Evolutionary conservation across 1,284 basidiomycete genomes (phyloP), one percentile per base, ranked within the genome.

Genomic region (Cutaneotrichosporon cutaneum): DNA sequence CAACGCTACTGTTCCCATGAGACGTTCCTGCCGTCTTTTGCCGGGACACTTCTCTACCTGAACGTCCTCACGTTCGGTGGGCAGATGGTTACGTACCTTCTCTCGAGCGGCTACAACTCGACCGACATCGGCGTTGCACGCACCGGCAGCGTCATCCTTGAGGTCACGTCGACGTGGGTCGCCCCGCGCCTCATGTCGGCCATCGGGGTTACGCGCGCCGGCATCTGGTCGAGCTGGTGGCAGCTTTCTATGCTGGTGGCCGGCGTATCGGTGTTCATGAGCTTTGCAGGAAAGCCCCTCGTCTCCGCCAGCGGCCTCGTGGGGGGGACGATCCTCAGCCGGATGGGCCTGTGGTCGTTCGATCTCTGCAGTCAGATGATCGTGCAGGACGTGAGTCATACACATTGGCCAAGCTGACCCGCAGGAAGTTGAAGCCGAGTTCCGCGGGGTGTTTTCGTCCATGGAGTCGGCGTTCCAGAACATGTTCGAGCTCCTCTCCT

Each of bases 321-420:
- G 42, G 72, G 70, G 10, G 74, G 73, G 11, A 73, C 78, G 35
- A 72, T 76, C 8, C 61, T 76, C 3, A 74, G 72, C 8, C 69
- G 77, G 18, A 70, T 78, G 45, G 77, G 77, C 30, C 70, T 84
- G 11, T 84, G 82, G 81, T 73, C 76, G 0, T 83, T 83, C 59
- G 83, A 84, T 60, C 59, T 60, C 22, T 55, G 54, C 54, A n/a
- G 27, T 10, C 48, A 50, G 26, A 32, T 32, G 24, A 50, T 50
- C 18, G 48, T 50, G 16, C 48, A 50, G 18, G 48, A 50, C 0
- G 48, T 50, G 48, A 32, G 27, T 3, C 24, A 9, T n/a, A n/a
- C 18, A 2, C 45, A 26, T 32, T 30, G 13, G 1, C 27, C 13
- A 6, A 14, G 26, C 48, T 50, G 48, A 50, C 27, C 4, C 7